Conservation (phyloP, 2,329 filamentous ascomycete genomes). For the Immersiporthe knoxdaviesiana region DNA sequence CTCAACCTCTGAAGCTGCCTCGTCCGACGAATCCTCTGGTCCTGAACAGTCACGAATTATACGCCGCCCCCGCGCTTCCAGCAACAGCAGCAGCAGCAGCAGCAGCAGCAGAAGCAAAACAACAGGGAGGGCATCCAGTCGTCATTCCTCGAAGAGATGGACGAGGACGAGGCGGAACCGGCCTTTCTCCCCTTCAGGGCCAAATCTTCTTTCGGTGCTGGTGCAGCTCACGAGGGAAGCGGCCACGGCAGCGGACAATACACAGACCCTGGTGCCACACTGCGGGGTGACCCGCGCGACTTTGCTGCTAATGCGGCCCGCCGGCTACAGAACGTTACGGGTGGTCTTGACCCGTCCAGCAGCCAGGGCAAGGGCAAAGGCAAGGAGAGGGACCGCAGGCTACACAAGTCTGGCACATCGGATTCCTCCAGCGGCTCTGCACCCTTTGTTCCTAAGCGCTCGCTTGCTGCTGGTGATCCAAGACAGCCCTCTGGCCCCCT, state of each 20-base stretch:
- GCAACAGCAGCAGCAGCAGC: slow-evolving; percentile 27
- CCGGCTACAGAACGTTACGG: slow-evolving; percentile 32
- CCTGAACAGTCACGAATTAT: slow-evolving; percentile 64
- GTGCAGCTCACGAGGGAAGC: slow-evolving; percentile 29
- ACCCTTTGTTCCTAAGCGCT: slow-evolving; percentile 42
- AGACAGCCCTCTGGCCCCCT: slow-evolving; percentile 48
- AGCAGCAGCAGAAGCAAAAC: too few species aligned
- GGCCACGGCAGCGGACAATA: slow-evolving; percentile 35
- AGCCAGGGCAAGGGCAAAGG: slow-evolving; percentile 31
- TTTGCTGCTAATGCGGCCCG: slow-evolving; percentile 36
- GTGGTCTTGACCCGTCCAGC: slow-evolving; percentile 31
- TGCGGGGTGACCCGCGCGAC: slow-evolving; percentile 50
- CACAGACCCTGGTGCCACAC: slow-evolving; percentile 55
- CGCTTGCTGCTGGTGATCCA: slow-evolving; percentile 37
- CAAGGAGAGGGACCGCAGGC: slow-evolving; percentile 38
- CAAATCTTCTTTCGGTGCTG: slow-evolving; percentile 30
- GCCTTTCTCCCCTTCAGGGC: slow-evolving; percentile 57
- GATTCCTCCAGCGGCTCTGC: slow-evolving; percentile 65
- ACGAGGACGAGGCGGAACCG: slow-evolving; percentile 59
- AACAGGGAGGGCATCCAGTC: slow-evolving; percentile 33
- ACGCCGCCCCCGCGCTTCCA: slow-evolving; percentile 60
- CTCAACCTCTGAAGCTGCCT: slow-evolving; percentile 37
- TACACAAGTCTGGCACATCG: slow-evolving; percentile 58
- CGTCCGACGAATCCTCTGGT: slow-evolving; percentile 41
- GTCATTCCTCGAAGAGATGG: slow-evolving; percentile 30